Conservation (phyloP, 108 stramenopile species). For the Nannochloropsis granulata region DNA sequence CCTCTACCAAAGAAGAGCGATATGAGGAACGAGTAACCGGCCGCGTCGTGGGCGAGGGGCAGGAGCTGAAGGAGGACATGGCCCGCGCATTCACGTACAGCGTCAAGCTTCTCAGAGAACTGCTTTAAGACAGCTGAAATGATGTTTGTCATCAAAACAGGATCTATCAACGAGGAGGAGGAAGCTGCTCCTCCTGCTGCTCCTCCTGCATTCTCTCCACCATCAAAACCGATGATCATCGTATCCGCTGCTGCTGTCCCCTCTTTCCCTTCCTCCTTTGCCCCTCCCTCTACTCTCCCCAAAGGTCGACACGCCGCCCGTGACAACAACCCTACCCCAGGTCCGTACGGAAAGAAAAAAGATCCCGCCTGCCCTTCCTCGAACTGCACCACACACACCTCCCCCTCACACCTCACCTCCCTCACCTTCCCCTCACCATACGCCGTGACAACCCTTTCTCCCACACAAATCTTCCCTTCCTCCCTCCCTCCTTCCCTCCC, state of each 20-base stretch:
- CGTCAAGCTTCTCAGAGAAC: slow-evolving; percentile 76
- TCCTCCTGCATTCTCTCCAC: too few relatives aligned
- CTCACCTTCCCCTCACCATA: background rate
- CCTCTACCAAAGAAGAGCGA: slow-evolving; percentile 29
- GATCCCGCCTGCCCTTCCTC: slow-evolving; percentile 7
- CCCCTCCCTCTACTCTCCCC: background rate
- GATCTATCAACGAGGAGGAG: background rate
- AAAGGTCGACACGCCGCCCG: background rate
- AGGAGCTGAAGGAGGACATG: slow-evolving; percentile 50
- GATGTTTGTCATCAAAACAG: background rate
- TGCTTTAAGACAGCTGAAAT: slow-evolving; percentile 49
- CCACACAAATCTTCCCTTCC: background rate
- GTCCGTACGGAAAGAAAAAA: background rate
- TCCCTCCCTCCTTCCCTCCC: background rate
- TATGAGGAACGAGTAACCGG: slow-evolving; percentile 42
- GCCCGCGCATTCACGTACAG: slow-evolving; percentile 62
- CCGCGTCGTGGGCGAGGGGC: slow-evolving; percentile 19
- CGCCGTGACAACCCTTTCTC: background rate
- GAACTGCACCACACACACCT: background rate
- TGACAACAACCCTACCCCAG: background rate
- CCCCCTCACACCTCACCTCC: background rate
- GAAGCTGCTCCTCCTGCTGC: background rate
- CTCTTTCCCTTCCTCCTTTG: background rate
- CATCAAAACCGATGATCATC: background rate
- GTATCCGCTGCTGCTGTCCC: background rate